Evolutionary conservation across 164 flowering plant species (phyloP).

Genomic region (Nymphaea colorata): DNA sequence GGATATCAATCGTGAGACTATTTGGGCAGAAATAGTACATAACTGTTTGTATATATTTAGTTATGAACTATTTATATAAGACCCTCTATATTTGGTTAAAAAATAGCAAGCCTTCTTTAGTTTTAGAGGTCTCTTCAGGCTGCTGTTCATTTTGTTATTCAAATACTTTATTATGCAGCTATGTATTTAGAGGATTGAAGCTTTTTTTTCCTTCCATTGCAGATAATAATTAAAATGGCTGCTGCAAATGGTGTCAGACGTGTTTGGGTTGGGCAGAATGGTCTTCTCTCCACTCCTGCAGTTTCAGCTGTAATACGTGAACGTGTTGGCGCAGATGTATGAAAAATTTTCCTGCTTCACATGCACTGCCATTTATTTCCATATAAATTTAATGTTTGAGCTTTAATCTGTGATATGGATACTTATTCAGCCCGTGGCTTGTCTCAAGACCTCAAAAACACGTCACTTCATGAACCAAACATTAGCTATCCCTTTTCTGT

Average conservation of each 20-base stretch:
- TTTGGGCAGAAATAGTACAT: too few relatives aligned
- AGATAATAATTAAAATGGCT: slow-evolving; percentile 93
- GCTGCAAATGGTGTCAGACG: slow-evolving; percentile 97
- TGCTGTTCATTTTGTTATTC: neutral
- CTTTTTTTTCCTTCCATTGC: slow-evolving; percentile 8
- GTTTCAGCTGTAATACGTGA: slow-evolving; percentile 96
- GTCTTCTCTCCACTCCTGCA: slow-evolving; percentile 92
- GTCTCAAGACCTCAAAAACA: too few relatives aligned
- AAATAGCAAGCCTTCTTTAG: too few relatives aligned
- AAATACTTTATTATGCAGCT: neutral
- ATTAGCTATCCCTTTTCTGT: too few relatives aligned
- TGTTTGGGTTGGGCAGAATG: slow-evolving; percentile 89
- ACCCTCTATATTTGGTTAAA: too few relatives aligned
- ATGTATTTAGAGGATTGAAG: too few relatives aligned
- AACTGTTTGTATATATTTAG: too few relatives aligned
- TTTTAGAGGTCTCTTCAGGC: too few relatives aligned
- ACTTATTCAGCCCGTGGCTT: neutral
- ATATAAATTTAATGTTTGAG: neutral
- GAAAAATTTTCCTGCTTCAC: slow-evolving; percentile 10
- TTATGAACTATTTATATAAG: too few relatives aligned
- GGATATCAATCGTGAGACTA: too few relatives aligned
- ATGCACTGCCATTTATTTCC: neutral
- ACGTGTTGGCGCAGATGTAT: slow-evolving; percentile 80
- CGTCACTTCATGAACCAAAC: too few relatives aligned
- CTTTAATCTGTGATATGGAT: neutral